Evolutionary conservation across 768 basidiomycete genomes (phyloP), one percentile per base, ranked within the genome.

Genomic region (Tephrocybe sp.): DNA sequence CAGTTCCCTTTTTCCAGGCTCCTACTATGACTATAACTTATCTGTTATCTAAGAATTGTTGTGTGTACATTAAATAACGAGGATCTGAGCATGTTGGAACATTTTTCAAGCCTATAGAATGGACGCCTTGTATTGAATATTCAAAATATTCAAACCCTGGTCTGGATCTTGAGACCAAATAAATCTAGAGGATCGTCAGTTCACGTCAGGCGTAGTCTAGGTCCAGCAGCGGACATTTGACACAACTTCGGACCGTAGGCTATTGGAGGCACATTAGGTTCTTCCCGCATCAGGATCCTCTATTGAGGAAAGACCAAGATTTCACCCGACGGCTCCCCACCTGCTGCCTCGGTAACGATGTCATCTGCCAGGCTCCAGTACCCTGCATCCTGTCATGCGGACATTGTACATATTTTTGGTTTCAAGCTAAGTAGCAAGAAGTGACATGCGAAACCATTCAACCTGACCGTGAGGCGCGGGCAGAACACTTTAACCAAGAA

Each of bases 1-100:
- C 58, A 69, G 35, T 64, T 75, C 40, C 68, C 68, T 30, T 61
- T 66, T 42, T 63, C 56, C 52, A 62, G 57, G 22, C 30, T 41
- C 6, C 16, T 65, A 40, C 39, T 50, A 49, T 60, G 45, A 48
- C 44, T 49, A n/a, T 51, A 41, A 39, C 10, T 39, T 35, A 40
- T 38, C 30, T 23, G 30, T 23, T 17, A 19, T 33, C 7, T 43
- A 55, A 32, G 14, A 38, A 47, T 20, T 10, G 6, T 33, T 42
- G 10, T 31, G 35, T 45, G 20, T 46, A 40, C 39, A 48, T 33
- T 39, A 33, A 16, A 17, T 46, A 20, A 4, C 26, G 26, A 30
- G 11, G 26, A 38, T 19, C 7, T 41, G 31, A 19, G 16, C 14
- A 39, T 39, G 17, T 44, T 30, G 26, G 47, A 20, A 17, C 3